Evolutionary conservation across 768 basidiomycete genomes (phyloP).

Genomic region (Melanogaster broomeanus): DNA sequence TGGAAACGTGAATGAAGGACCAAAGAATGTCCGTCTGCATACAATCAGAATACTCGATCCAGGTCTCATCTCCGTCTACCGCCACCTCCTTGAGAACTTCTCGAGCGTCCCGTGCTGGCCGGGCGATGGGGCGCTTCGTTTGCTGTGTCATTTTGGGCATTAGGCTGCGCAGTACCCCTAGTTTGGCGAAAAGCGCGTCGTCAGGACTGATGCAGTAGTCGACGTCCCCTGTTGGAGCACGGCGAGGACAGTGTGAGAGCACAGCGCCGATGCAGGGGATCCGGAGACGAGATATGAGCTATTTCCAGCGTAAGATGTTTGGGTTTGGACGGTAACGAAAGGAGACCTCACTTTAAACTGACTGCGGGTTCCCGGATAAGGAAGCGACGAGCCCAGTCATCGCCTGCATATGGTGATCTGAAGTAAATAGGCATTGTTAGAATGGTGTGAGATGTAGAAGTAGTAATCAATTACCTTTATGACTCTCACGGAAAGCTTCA

Average conservation of each 20-base stretch:
- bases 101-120: slow-evolving; percentile 82
- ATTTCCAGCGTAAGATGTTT: slow-evolving; percentile 7
- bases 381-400: slow-evolving; percentile 63
- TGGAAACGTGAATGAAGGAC: neutral
- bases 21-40: no score
- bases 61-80: slow-evolving; percentile 25
- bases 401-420: slow-evolving; percentile 72
- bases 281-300: slow-evolving; percentile 67
- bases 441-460: slow-evolving; percentile 1
- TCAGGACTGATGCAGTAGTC: slow-evolving; percentile 16
- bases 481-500: slow-evolving; percentile 75
- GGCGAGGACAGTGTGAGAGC: slow-evolving; percentile 61
- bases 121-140: slow-evolving; percentile 71
- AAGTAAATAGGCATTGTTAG: neutral
- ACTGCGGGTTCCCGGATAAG: slow-evolving; percentile 60
- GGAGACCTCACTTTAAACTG: slow-evolving; percentile 65
- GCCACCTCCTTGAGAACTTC: slow-evolving; percentile 56
- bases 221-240: slow-evolving; percentile 50
- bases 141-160: slow-evolving; percentile 68
- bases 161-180: slow-evolving; percentile 60
- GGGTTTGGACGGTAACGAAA: neutral
- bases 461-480: slow-evolving; percentile 59
- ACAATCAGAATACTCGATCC: slow-evolving; percentile 27
- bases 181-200: slow-evolving; percentile 61
- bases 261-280: slow-evolving; percentile 64